These are phyloP conservation scores for Cenchrus fungigraminus DNA, from an alignment of 176 grass and related monocot genomes.

Conservation along the genomic window DNA sequence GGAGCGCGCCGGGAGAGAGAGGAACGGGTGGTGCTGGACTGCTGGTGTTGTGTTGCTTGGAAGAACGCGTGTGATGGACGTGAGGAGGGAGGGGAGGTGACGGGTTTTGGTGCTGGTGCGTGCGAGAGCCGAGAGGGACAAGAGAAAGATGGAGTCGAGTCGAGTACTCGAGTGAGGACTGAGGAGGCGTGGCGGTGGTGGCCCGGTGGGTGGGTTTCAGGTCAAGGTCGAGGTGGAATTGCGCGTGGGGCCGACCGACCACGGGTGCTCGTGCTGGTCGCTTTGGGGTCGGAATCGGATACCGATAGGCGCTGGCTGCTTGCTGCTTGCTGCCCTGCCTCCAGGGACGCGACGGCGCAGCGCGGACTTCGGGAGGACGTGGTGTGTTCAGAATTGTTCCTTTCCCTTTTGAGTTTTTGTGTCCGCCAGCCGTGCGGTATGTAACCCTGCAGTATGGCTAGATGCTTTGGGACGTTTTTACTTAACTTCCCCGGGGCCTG, in stretches of 20 bases:
- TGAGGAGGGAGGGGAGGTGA: background rate
- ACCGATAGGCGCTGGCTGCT: background rate
- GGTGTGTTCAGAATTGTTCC: background rate
- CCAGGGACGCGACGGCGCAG: background rate
- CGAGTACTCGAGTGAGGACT: no score
- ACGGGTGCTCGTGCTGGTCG: background rate
- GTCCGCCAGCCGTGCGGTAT: background rate
- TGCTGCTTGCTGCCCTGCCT: background rate
- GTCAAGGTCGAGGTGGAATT: constrained; percentile 39
- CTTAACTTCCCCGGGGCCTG: no score
- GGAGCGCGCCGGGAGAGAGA: background rate
- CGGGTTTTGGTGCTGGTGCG: background rate
- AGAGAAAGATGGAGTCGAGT: background rate
- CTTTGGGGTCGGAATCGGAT: background rate
- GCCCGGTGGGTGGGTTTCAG: background rate
- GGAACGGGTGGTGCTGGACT: background rate
- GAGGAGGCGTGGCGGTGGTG: background rate
- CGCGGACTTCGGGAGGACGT: background rate
- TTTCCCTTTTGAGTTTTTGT: background rate
- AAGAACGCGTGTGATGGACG: constrained; percentile 43
- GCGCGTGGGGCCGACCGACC: constrained; percentile 50
- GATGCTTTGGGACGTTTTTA: no score
- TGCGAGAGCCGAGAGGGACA: background rate
- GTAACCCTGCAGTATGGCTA: no score
- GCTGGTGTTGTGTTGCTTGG: background rate